These are phyloP conservation scores for Basidiobolus meristosporus DNA, from an alignment of 371 early-diverging fungal species.

Conservation along the genomic window DNA sequence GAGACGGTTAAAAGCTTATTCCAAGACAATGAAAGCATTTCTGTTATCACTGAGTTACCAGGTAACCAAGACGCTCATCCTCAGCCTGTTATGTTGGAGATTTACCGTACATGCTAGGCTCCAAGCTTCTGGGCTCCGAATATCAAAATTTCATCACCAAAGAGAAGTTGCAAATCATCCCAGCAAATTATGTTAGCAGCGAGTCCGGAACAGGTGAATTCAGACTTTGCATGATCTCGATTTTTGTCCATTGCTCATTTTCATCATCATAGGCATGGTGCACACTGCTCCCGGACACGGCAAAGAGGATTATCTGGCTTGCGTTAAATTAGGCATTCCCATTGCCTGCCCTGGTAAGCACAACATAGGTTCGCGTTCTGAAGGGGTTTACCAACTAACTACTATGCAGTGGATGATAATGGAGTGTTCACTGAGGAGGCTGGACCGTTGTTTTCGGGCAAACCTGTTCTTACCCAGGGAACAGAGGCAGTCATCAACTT, in stretches of 20 bases:
- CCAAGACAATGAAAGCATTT: background rate
- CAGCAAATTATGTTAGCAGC: slow-evolving; percentile 58
- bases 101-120: slow-evolving; percentile 6
- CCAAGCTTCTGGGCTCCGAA: slow-evolving; percentile 30
- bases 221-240: background rate
- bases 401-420: slow-evolving; percentile 43
- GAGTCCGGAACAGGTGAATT: slow-evolving; percentile 57
- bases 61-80: background rate
- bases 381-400: background rate
- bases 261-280: slow-evolving; percentile 47
- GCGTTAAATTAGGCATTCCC: slow-evolving; percentile 30
- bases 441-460: slow-evolving; percentile 33
- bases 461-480: slow-evolving; percentile 39
- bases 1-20: slow-evolving; percentile 1
- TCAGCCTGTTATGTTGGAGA: background rate
- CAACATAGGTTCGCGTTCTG: background rate
- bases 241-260: background rate
- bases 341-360: slow-evolving; percentile 26
- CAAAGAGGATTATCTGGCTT: slow-evolving; percentile 78
- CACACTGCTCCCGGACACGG: slow-evolving; percentile 94
- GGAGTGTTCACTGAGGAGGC: slow-evolving; percentile 63
- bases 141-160: slow-evolving; percentile 54
- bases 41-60: background rate
- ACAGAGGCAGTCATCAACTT: slow-evolving; percentile 30
- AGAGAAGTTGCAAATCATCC: slow-evolving; percentile 22